phyloP scores from a whole-genome alignment of 108 stramenopile species.

The Nitzschia sp. region DNA sequence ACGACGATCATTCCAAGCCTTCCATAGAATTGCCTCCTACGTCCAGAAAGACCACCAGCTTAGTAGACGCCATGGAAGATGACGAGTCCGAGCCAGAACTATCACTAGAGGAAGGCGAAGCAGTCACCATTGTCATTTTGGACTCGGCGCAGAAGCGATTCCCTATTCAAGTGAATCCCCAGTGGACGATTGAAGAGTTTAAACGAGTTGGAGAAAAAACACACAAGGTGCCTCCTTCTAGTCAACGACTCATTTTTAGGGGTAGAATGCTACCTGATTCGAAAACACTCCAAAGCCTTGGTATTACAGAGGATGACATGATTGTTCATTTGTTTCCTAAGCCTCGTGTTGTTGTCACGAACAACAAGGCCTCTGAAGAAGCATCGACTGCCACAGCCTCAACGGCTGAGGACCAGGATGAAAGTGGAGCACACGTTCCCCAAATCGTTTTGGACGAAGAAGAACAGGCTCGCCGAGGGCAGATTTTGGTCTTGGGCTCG shows the following conservation, averaged over 20 bases:
- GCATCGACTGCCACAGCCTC: not conserved
- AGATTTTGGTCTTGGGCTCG: conserved; percentile 70
- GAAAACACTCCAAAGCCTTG: conserved; percentile 42
- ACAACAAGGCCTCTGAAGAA: not conserved
- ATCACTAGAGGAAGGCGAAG: not conserved
- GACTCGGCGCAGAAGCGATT: conserved; percentile 76
- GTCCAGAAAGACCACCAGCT: not conserved
- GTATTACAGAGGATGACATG: conserved; percentile 45
- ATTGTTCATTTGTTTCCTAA: conserved; percentile 85
- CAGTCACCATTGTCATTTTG: conserved; percentile 52
- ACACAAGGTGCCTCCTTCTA: conserved; percentile 62
- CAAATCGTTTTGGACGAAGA: conserved; percentile 68
- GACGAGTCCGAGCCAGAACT: conserved; percentile 11
- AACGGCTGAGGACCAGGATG: conserved; percentile 19
- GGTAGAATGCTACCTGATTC: conserved; percentile 65
- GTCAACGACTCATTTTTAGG: conserved; percentile 74
- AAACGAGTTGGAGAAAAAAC: conserved; percentile 43
- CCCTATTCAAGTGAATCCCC: conserved; percentile 42
- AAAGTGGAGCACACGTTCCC: conserved; percentile 67
- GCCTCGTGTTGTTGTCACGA: conserved; percentile 64
- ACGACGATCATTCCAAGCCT: not conserved
- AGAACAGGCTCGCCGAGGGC: conserved; percentile 71
- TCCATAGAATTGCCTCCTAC: not conserved
- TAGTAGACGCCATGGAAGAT: conserved; percentile 7
- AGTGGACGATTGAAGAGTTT: conserved; percentile 58